phyloP scores from a whole-genome alignment of 371 early-diverging fungal genomes.

The Mucor plumbeus region DNA sequence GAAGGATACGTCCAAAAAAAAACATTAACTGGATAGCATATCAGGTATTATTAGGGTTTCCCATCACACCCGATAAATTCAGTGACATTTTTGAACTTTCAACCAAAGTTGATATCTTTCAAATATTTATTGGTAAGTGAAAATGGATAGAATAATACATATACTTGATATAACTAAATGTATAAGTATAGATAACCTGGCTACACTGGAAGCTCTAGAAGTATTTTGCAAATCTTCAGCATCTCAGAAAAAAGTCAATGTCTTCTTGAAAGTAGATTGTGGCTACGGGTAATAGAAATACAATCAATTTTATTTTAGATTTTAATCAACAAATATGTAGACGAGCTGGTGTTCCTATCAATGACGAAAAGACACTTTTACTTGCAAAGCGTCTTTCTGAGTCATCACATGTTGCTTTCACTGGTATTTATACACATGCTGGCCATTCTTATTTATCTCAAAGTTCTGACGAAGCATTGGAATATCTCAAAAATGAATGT shows the following conservation, averaged over 20 bases:
- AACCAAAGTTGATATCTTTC: conserved; percentile 31
- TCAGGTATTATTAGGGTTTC: conserved; percentile 45
- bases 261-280: conserved; percentile 48
- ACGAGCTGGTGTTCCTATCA: conserved; percentile 48
- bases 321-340: conserved; percentile 17
- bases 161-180: too few relatives aligned
- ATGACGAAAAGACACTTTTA: conserved; percentile 25
- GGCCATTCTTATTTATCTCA: conserved; percentile 50
- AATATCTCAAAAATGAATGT: conserved; percentile 43
- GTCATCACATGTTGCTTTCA: conserved; percentile 30
- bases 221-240: conserved; percentile 15
- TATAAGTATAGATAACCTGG: conserved; percentile 31
- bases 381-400: conserved; percentile 41
- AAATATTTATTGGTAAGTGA: conserved; percentile 43
- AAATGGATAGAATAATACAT: not conserved
- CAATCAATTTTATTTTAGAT: not conserved
- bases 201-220: conserved; percentile 47
- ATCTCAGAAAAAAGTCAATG: conserved; percentile 27
- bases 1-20: not conserved
- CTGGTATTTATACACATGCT: conserved; percentile 52
- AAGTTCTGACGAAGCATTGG: conserved; percentile 28
- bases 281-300: conserved; percentile 41
- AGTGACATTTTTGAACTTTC: conserved; percentile 33
- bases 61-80: conserved; percentile 49
- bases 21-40: not conserved